Evolutionary conservation across 192 early-diverging fungal genomes (phyloP).

Genomic region (Podila clonocystis): DNA sequence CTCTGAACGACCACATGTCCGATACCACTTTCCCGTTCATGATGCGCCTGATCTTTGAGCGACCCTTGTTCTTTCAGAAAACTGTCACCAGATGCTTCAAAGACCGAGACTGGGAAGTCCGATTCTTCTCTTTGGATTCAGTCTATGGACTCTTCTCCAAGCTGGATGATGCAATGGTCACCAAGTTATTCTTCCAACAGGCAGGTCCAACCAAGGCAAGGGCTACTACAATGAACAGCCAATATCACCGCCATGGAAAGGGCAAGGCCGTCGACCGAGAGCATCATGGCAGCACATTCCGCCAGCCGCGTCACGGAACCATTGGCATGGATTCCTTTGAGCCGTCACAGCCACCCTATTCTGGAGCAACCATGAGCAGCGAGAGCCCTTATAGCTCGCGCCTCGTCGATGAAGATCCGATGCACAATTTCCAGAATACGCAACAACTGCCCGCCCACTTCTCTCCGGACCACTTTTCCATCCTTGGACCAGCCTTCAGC

Average conservation of each 20-base stretch:
- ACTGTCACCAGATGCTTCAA: conserved; percentile 57
- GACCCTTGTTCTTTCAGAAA: conserved; percentile 52
- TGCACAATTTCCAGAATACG: not conserved
- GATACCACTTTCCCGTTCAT: conserved; percentile 54
- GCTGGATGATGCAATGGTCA: conserved; percentile 56
- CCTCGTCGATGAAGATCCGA: not conserved
- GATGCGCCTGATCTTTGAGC: conserved; percentile 55
- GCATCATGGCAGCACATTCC: conserved; percentile 1
- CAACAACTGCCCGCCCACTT: conserved; percentile 15
- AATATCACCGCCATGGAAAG: conserved; percentile 4
- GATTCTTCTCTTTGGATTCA: conserved; percentile 62
- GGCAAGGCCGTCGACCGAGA: conserved; percentile 21
- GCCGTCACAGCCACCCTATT: not conserved
- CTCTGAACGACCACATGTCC: conserved; percentile 54
- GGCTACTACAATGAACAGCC: conserved; percentile 8
- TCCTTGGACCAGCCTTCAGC: conserved; percentile 63
- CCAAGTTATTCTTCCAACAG: conserved; percentile 36
- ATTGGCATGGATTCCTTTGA: not conserved
- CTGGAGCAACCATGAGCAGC: conserved; percentile 4
- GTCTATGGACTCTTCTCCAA: conserved; percentile 67
- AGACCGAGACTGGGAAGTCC: conserved; percentile 60
- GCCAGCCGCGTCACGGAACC: not conserved
- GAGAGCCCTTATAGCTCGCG: conserved; percentile 4
- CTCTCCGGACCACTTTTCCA: conserved; percentile 33
- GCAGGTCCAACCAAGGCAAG: not conserved